Conservation (phyloP, 73 alveolate species). For the Stentor roeselii region DNA sequence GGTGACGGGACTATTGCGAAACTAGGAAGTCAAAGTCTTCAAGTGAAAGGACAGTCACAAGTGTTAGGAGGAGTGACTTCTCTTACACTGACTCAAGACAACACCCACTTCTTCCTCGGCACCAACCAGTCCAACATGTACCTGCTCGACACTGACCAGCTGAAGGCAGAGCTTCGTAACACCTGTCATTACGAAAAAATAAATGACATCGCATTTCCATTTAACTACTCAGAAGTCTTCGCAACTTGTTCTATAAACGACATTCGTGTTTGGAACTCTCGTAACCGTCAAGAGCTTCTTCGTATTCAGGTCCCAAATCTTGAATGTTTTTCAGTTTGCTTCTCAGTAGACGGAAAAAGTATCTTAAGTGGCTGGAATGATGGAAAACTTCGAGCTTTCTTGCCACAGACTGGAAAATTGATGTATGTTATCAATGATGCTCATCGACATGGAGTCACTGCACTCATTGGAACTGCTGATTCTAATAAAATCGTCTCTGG, state of each 20-base stretch:
- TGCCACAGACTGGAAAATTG: constrained; percentile 94
- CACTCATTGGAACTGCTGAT: constrained; percentile 55
- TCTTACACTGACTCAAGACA: constrained; percentile 80
- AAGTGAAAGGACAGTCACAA: constrained; percentile 58
- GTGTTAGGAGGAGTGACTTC: constrained; percentile 94
- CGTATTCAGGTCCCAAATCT: constrained; percentile 94
- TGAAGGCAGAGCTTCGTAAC: constrained; percentile 88
- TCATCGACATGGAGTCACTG: constrained; percentile 88
- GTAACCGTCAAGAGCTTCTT: constrained; percentile 80
- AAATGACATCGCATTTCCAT: constrained; percentile 86
- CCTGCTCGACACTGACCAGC: constrained; percentile 76
- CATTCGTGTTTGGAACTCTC: constrained; percentile 94
- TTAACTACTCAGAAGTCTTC: constrained; percentile 79
- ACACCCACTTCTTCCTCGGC: constrained; percentile 93
- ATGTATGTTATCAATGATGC: constrained; percentile 87
- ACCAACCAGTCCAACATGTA: constrained; percentile 72
- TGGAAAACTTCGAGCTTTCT: constrained; percentile 95
- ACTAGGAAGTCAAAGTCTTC: constrained; percentile 67
- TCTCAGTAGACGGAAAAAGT: constrained; percentile 88
- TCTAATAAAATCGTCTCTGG: constrained; percentile 83
- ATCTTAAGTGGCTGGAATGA: constrained; percentile 93
- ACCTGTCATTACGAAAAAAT: constrained; percentile 95
- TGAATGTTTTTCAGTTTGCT: constrained; percentile 76
- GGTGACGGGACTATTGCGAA: constrained; percentile 91
- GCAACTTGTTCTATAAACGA: constrained; percentile 94